A percentile compares a stretch with the other conserved stretches of the same genome.
These are phyloP conservation scores for Trichophyton mentagrophytes DNA, from an alignment of 2,329 filamentous ascomycete genomes.

Conservation along the genomic window DNA sequence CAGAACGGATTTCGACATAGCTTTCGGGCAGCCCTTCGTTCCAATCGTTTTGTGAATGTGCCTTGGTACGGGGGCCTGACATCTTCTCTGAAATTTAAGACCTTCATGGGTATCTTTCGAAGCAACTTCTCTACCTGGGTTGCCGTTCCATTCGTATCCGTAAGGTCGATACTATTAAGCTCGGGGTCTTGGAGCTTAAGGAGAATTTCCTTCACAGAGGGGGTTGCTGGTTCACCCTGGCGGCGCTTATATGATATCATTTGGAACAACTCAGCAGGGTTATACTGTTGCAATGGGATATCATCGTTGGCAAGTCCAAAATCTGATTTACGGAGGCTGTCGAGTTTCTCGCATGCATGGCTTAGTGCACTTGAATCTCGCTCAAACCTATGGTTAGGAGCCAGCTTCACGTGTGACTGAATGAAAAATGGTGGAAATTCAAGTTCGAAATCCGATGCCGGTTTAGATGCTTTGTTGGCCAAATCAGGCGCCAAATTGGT, in stretches of 20 bases:
- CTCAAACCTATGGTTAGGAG: constrained; percentile 41
- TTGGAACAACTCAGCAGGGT: constrained; percentile 26
- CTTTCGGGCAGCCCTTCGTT: constrained; percentile 29
- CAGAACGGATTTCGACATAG: constrained; percentile 44
- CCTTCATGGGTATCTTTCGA: constrained; percentile 42
- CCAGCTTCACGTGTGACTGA: constrained; percentile 59
- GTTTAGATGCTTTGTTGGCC: constrained; percentile 14
- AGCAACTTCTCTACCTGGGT: constrained; percentile 31
- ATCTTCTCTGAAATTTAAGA: constrained; percentile 48
- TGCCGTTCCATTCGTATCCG: constrained; percentile 21
- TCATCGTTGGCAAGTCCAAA: constrained; percentile 8
- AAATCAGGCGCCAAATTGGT: constrained; percentile 11
- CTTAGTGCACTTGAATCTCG: constrained; percentile 46
- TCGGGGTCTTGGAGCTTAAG: constrained; percentile 39
- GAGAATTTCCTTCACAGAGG: constrained; percentile 49
- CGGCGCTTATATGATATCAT: constrained; percentile 28
- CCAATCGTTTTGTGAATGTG: constrained; percentile 43
- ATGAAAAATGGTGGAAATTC: constrained; percentile 72
- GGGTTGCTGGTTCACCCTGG: constrained; percentile 21
- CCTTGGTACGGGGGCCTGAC: constrained; percentile 51
- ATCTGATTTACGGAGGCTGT: constrained; percentile 15
- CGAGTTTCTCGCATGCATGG: constrained; percentile 41
- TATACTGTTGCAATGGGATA: constrained; percentile 15
- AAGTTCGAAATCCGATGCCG: constrained; percentile 48
- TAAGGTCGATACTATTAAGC: constrained; percentile 26